Percentiles rank a stretch among this genome's conserved stretches.
phyloP scores from a whole-genome alignment of 257 asterid species.

The Rauvolfia tetraphylla region DNA sequence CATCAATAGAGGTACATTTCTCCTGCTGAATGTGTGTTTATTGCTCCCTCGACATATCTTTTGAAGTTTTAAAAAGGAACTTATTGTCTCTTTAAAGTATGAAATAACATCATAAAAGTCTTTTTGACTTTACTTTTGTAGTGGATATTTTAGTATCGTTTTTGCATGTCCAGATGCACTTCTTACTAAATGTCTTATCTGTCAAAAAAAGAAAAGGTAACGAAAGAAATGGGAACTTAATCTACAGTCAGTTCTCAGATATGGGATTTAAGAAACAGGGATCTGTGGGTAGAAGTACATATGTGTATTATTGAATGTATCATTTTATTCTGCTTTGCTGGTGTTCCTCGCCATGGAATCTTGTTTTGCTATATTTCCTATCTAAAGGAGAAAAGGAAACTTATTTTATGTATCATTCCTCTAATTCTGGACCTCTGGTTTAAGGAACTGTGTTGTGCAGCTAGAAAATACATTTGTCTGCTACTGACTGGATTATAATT shows the following conservation, averaged over 20 bases:
- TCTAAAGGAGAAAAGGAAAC: background rate
- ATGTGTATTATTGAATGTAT: background rate
- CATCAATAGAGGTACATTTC: conserved; percentile 60
- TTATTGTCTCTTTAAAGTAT: background rate
- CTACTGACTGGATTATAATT: background rate
- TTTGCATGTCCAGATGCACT: background rate
- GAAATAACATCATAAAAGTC: background rate
- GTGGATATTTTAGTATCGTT: background rate
- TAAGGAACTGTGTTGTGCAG: background rate
- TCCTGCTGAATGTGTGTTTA: conserved; percentile 11
- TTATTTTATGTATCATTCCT: background rate
- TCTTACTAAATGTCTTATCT: background rate
- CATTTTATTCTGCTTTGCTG: background rate
- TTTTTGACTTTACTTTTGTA: background rate
- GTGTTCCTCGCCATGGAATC: background rate
- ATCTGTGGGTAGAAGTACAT: background rate
- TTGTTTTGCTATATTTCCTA: background rate
- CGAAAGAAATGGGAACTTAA: background rate
- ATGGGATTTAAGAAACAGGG: background rate
- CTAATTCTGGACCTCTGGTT: background rate
- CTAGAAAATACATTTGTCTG: background rate
- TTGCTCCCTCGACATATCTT: background rate
- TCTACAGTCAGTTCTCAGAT: background rate
- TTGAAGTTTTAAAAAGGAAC: background rate
- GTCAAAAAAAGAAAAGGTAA: background rate